phyloP scores from a whole-genome alignment of 805 yeast genomes.

The Wickerhamiella allomyrinae region DNA sequence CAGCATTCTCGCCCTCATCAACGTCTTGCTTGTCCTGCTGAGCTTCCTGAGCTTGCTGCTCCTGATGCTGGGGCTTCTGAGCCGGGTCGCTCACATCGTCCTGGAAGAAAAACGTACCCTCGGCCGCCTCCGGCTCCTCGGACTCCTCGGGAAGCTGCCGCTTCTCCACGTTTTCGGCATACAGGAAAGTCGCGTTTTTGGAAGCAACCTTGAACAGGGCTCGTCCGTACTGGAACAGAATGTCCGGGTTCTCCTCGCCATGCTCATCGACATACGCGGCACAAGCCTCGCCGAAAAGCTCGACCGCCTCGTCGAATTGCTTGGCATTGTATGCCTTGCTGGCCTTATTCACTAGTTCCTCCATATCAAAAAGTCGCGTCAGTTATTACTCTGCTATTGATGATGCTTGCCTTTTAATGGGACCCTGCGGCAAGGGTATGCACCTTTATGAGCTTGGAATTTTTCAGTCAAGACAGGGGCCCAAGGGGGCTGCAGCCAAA shows the following conservation, averaged over 20 bases:
- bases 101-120: constrained; percentile 6
- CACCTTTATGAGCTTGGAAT: no score
- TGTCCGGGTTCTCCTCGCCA: constrained; percentile 58
- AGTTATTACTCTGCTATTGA: no score
- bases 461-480: no score
- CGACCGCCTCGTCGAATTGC: constrained; percentile 54
- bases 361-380: no score
- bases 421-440: no score
- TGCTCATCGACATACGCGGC: constrained; percentile 34
- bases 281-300: constrained; percentile 61
- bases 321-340: constrained; percentile 49
- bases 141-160: constrained; percentile 15
- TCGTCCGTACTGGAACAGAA: constrained; percentile 63
- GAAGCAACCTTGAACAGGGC: constrained; percentile 69
- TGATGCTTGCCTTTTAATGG: no score
- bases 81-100: constrained; percentile 18
- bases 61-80: neutral
- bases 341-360: constrained; percentile 42
- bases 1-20: constrained; percentile 18
- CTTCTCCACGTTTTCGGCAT: constrained; percentile 29
- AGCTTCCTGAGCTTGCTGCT: constrained; percentile 6
- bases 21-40: constrained; percentile 19
- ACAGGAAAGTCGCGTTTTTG: constrained; percentile 59
- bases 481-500: no score
- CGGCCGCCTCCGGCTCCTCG: constrained; percentile 14